Base-by-base conservation (phyloP, 106 monocot genomes). In the Allium cepa region DNA sequence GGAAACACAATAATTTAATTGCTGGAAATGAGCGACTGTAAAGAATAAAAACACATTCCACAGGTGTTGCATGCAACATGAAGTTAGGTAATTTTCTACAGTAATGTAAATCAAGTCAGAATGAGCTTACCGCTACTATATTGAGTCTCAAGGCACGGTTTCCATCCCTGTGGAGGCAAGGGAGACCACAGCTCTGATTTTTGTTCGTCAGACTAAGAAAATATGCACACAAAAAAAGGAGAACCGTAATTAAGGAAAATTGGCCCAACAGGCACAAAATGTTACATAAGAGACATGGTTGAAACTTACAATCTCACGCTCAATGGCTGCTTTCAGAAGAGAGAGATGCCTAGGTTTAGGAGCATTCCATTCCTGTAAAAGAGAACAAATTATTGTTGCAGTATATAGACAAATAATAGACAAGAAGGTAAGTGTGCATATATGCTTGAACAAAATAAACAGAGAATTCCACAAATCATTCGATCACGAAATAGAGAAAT, bases 301-400 rank as follows among this genome's bases (percentile, higher is more conserved):
- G 62, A 51, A 26, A 77, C 90, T 94, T 69, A 90, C 94, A 57
- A 80, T 79, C 60, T 79, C 63, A 8, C 82, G 81, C 28, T 83
- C 79, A 17, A 90, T 70, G 60, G 90, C 94, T 55, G 72, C 90
- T n/a, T 75, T 85, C 59, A 90, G 27, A 74, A 94, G 83, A 68
- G 78, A 75, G 10, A 79, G 79, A 66, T 94, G 94, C 71, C 75
- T 85, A 26, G 94, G 87, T 72, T 91, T 90, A 26, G 90, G 82
- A 66, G 85, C 74, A 80, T 85, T 94, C 84, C 82, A 90, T 67
- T 94, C 87, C 94, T 94, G 84, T 71, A 78, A 16, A 17, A 56
- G 49, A 56, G 1, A 68, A 28, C 17, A 53, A 13, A 68, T 14
- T 28, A 17, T 53, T 27, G 27, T 55, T 52, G 1, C 51, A 68